A percentile compares a stretch with the other conserved stretches of the same genome.
These are phyloP conservation scores for Cicer pinnatifidum DNA, from an alignment of 306 rosid species.

Conservation along the genomic window DNA sequence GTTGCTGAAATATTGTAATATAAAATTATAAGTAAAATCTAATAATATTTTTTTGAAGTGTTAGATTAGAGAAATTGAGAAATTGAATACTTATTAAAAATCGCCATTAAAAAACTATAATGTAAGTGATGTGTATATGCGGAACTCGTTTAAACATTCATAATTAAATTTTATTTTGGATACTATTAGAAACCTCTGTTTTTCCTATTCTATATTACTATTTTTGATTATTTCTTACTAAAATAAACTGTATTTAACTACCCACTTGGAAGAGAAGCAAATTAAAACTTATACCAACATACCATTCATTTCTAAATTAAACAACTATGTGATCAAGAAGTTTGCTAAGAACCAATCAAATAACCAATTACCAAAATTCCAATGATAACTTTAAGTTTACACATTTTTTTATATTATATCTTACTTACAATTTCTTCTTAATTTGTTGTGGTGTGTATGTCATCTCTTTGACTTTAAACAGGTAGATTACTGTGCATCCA, in stretches of 20 bases:
- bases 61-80: no score
- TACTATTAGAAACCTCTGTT: not conserved
- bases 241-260: not conserved
- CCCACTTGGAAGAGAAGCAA: not conserved
- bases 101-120: no score
- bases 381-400: conserved; percentile 9
- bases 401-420: not conserved
- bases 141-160: no score
- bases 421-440: conserved; percentile 1
- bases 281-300: not conserved
- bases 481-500: conserved; percentile 31
- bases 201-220: not conserved
- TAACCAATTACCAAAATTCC: conserved; percentile 36
- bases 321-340: not conserved
- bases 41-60: no score
- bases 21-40: no score
- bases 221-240: not conserved
- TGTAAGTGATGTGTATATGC: no score
- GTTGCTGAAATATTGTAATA: no score
- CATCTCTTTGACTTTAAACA: conserved; percentile 50
- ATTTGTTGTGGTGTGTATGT: conserved; percentile 43
- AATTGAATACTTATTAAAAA: no score
- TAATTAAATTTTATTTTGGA: no score
- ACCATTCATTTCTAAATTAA: not conserved
- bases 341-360: conserved; percentile 26